Conservation (phyloP, 371 early-diverging fungal genomes). For the Syncephalis plumigaleata region DNA sequence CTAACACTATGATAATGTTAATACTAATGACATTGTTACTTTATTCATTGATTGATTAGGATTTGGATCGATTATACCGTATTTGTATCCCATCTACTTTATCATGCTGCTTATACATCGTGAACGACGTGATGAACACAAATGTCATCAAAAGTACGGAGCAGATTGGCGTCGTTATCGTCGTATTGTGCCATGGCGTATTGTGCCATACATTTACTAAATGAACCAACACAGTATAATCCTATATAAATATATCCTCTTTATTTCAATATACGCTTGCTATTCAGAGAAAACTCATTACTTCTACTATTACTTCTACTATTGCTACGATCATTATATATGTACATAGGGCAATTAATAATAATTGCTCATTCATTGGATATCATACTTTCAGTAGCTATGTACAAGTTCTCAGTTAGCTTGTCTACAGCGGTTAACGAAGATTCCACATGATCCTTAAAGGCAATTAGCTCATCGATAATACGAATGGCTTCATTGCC, state of each 20-base stretch:
- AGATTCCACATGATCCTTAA: neutral
- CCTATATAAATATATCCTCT: neutral
- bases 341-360: no score
- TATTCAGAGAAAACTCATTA: no score
- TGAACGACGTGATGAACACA: slow-evolving; percentile 69
- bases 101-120: slow-evolving; percentile 74
- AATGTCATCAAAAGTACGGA: slow-evolving; percentile 82
- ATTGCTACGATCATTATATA: no score
- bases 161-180: slow-evolving; percentile 83
- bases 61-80: slow-evolving; percentile 60
- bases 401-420: neutral
- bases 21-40: neutral
- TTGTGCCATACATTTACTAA: slow-evolving; percentile 41
- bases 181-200: slow-evolving; percentile 60
- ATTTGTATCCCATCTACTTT: slow-evolving; percentile 86
- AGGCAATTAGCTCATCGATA: neutral
- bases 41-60: slow-evolving; percentile 12
- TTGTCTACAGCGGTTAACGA: neutral
- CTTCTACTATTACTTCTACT: no score
- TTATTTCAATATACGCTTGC: no score
- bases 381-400: neutral
- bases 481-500: neutral
- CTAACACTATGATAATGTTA: neutral
- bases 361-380: no score
- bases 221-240: no score